Evolutionary conservation across 768 basidiomycete genomes (phyloP), one percentile per base, ranked within the genome.

Genomic region (Hygrocybe coccinea): DNA sequence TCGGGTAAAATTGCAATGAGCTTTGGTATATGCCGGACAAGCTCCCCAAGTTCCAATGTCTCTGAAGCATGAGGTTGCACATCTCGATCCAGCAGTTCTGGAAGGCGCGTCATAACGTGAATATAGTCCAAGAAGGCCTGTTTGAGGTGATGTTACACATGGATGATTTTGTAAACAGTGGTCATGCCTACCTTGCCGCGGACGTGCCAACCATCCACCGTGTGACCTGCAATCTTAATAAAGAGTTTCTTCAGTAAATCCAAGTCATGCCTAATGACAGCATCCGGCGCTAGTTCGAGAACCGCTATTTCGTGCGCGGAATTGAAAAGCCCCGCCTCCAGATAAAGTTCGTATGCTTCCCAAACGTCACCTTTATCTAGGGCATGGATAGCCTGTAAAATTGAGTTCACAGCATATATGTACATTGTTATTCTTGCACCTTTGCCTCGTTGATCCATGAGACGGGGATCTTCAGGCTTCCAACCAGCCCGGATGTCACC

Each of bases 371-470:
- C 85, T 37, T 76, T 69, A 61, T 82, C 76, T 35, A 83, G 76
- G 19, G 83, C 84, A 66, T 80, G 74, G 47, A 84, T 77, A 5
- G 87, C 91, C 92, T 91, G 64, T 17, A 35, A 4, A 24, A 29
- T 38, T 39, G n/a, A 12, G 41, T 39, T 50, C 33, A 38, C 8
- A 49, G 56, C 22, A 39, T 43, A 4, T 3, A 54, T 50, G 56
- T 19, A 15, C 50, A 11, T 41, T 38, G 15, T 33, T 55, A 46
- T 49, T 55, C 33, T 46, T 71, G 55, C 44, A 91, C 92, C 81
- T 89, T 88, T 10, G 93, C 89, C 66, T 95, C 91, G 37, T 87
- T 81, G n/a, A 97, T 79, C 95, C 95, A 99, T 5, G 81, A 69
- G 51, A 81, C 70, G 0, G 97, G 97, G 33, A 98, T 80, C 60